Conservation (phyloP, 2,329 filamentous ascomycete species). For the Tolypocladium tropicale region DNA sequence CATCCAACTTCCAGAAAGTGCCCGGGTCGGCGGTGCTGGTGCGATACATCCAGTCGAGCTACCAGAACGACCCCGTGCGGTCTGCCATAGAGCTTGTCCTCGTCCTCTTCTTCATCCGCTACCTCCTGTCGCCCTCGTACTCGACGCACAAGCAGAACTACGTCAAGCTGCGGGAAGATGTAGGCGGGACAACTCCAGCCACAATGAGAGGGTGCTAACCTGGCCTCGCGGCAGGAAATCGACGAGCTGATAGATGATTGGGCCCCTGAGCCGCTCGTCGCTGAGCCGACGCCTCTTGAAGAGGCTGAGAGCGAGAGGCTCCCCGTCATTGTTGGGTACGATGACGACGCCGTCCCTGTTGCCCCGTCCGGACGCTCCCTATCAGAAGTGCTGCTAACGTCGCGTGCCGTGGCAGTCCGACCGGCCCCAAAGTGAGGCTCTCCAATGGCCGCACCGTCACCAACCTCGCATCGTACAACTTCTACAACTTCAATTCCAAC, state of each 20-base stretch:
- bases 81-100: constrained; percentile 89
- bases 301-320: constrained; percentile 73
- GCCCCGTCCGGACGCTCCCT: background rate
- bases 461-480: constrained; percentile 93
- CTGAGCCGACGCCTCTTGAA: constrained; percentile 63
- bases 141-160: constrained; percentile 84
- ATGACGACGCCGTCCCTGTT: background rate
- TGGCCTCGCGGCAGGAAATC: constrained; percentile 53
- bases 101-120: constrained; percentile 90
- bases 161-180: constrained; percentile 78
- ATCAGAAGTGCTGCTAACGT: background rate
- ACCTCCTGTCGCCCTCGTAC: constrained; percentile 85
- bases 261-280: constrained; percentile 85
- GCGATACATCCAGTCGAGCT: constrained; percentile 92
- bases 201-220: background rate
- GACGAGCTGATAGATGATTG: constrained; percentile 96
- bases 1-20: constrained; percentile 71
- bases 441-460: constrained; percentile 80
- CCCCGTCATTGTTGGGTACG: constrained; percentile 78
- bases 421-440: constrained; percentile 83
- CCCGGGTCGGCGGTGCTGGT: constrained; percentile 90
- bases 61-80: constrained; percentile 92
- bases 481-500: constrained; percentile 93
- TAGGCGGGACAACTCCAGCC: constrained; percentile 9
- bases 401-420: constrained; percentile 49